A percentile compares a stretch with the other conserved stretches of the same genome.
Evolutionary conservation across 345 rosid species (phyloP).

Genomic region (Eucalyptus curtisii): DNA sequence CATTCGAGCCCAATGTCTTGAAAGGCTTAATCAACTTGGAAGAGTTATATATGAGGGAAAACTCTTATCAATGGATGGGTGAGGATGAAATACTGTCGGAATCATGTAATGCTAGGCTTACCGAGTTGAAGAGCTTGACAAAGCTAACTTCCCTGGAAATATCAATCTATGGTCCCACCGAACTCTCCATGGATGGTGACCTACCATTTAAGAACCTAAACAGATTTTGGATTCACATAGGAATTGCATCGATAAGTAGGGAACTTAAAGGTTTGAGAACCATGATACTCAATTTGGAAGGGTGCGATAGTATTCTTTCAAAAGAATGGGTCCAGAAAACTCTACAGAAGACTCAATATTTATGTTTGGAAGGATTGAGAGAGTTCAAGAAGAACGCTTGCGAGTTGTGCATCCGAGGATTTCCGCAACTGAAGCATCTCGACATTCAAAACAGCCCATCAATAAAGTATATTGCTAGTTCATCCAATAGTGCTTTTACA

Average conservation of each 20-base stretch:
- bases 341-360: not conserved
- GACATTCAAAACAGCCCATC: accelerated
- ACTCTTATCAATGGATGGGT: not conserved
- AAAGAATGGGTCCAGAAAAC: not conserved
- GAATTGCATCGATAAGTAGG: not conserved
- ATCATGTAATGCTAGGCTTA: not conserved
- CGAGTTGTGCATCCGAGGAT: not conserved
- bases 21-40: not conserved
- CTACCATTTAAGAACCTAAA: not conserved
- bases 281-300: not conserved
- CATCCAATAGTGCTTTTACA: not conserved
- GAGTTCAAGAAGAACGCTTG: not conserved
- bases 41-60: not conserved
- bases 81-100: not conserved
- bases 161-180: accelerated
- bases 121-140: not conserved
- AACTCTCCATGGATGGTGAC: not conserved
- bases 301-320: not conserved
- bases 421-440: not conserved
- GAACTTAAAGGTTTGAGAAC: not conserved
- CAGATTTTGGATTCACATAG: not conserved
- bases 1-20: not conserved
- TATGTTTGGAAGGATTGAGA: accelerated
- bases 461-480: not conserved
- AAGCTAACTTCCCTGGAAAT: not conserved